Evolutionary conservation across 768 basidiomycete genomes (phyloP).

Genomic region (Auricularia cornea): DNA sequence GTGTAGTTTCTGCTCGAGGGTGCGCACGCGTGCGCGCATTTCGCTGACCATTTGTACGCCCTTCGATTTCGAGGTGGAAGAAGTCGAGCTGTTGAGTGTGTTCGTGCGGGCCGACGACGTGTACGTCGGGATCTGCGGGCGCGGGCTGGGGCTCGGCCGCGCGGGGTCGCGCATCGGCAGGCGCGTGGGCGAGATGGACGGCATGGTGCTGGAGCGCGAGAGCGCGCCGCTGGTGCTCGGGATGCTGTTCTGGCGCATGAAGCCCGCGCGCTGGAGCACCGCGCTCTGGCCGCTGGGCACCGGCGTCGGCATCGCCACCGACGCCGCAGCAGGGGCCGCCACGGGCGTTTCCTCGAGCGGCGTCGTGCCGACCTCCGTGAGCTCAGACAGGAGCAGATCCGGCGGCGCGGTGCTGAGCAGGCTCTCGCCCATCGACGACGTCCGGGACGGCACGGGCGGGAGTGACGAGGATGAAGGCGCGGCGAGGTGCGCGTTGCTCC

Average conservation of each 20-base stretch:
- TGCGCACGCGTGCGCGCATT: conserved; percentile 77
- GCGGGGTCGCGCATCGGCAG: conserved; percentile 37
- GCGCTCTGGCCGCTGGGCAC: conserved; percentile 32
- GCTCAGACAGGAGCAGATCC: conserved; percentile 27
- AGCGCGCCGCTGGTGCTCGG: conserved; percentile 40
- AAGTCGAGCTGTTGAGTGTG: conserved; percentile 18
- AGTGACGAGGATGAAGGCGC: conserved; percentile 19
- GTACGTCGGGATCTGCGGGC: conserved; percentile 19
- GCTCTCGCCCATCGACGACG: conserved; percentile 40
- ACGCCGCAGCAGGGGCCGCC: neutral
- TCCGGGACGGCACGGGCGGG: conserved; percentile 28
- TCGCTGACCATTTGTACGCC: conserved; percentile 91
- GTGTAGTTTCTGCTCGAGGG: conserved; percentile 79
- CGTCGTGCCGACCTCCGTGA: conserved; percentile 28
- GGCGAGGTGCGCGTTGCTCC: conserved; percentile 17
- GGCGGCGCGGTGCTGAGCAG: conserved; percentile 37
- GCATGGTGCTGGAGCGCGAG: conserved; percentile 49
- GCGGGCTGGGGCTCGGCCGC: conserved; percentile 17
- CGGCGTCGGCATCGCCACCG: neutral
- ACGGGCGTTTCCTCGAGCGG: neutral
- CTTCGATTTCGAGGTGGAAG: conserved; percentile 54
- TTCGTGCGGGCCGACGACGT: conserved; percentile 10
- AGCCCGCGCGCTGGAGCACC: conserved; percentile 44
- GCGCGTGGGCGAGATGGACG: conserved; percentile 41
- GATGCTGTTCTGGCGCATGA: conserved; percentile 34